Base-by-base conservation (phyloP, 2,329 filamentous ascomycete species). In the Aspergillus sp. region DNA sequence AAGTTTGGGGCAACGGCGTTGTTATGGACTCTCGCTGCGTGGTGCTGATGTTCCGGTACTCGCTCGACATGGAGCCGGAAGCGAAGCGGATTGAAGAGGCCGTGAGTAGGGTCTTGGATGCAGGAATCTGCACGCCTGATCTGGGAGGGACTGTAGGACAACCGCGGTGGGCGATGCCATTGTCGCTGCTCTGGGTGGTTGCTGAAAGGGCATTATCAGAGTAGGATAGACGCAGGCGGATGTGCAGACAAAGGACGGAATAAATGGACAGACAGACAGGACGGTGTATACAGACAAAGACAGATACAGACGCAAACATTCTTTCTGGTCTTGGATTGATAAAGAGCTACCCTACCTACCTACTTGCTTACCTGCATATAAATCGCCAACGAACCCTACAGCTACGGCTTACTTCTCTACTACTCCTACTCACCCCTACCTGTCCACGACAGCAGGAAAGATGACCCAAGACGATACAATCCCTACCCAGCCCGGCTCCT, bases 11-110 rank as follows among this genome's bases (percentile, higher is more conserved):
- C 19, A 6, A 10, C 19, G 5, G 19, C 19, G 19, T 22, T 22
- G 19, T 6, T 22, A 22, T 22, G 19, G 19, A 22, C 19, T 22
- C 19, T 22, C 19, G 19, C 10, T 93, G 85, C 3, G 74, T 93
- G 8, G 85, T 85, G 49, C 88, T 95, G 82, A 86, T 95, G 81
- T 75, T 94, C 51, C 80, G 83, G 49, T 95, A 93, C 68, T 93
- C 85, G 5, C 72, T 94, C 32, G 76, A 78, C 49, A 74, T 89
- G 49, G 78, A 82, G 22, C 67, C 74, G 27, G 78, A 93, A 60
- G 82, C 86, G 8, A 70, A 73, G 39, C 76, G 76, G 30, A 74
- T 95, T 40, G 86, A 95, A 64, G 70, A 77, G 40, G 86, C 86
- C 1, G 85, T 93, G 30, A 75, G 75, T 50, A 73, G 67, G 27